These are phyloP conservation scores for Vinca major DNA, from an alignment of 305 asterid genomes.

Conservation along the genomic window DNA sequence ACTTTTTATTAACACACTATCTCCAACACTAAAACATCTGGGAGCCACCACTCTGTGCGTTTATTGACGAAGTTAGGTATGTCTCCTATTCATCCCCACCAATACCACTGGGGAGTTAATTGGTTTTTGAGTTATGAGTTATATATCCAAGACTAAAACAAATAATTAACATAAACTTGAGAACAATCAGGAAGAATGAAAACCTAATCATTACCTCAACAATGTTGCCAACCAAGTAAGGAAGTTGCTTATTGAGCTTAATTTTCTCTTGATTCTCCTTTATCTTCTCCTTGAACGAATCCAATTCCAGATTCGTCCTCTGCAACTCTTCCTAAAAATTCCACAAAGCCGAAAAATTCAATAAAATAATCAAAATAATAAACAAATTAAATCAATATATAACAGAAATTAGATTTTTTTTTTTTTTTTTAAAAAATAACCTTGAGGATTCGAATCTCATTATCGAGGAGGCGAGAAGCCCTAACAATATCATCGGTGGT, in stretches of 20 bases:
- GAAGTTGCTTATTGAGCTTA: slow-evolving; percentile 78
- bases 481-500: slow-evolving; percentile 63
- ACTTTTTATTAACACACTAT: too few species aligned
- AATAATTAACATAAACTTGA: too few species aligned
- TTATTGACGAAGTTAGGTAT: too few species aligned
- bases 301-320: slow-evolving; percentile 68
- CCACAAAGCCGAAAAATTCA: slow-evolving; percentile 8
- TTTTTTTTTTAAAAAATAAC: slow-evolving; percentile 13
- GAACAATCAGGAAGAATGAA: background rate
- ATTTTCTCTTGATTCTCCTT: slow-evolving; percentile 80
- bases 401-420: too few species aligned
- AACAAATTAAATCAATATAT: background rate
- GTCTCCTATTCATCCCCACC: too few species aligned
- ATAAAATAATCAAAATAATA: background rate
- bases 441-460: slow-evolving; percentile 69
- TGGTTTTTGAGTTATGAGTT: too few species aligned
- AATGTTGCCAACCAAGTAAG: slow-evolving; percentile 73
- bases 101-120: too few species aligned
- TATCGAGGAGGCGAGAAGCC: slow-evolving; percentile 83
- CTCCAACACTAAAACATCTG: too few species aligned
- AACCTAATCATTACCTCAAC: slow-evolving; percentile 45
- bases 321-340: slow-evolving; percentile 55
- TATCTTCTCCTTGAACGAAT: slow-evolving; percentile 65
- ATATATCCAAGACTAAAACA: too few species aligned
- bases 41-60: too few species aligned